These are phyloP conservation scores for Picea glauca DNA, from an alignment of 75 land plant species.

Conservation along the genomic window DNA sequence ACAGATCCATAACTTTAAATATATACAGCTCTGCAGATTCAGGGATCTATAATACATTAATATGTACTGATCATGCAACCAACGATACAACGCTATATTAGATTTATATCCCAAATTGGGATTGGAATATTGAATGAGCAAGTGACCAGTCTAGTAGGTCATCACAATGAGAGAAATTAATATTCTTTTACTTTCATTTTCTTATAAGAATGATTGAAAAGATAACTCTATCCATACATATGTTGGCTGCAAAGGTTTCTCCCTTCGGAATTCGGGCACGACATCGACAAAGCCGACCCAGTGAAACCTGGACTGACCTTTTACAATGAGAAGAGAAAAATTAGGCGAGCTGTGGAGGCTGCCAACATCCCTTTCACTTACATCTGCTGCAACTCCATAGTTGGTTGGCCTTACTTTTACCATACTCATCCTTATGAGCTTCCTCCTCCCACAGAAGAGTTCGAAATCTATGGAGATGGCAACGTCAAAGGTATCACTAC, in stretches of 20 bases:
- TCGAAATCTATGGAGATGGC: constrained; percentile 31
- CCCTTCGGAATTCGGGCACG: constrained; percentile 27
- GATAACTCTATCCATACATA: too few species aligned
- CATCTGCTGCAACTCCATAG: constrained; percentile 16
- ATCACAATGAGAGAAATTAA: too few species aligned
- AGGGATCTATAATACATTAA: too few species aligned
- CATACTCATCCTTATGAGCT: constrained; percentile 16
- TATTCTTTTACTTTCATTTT: too few species aligned
- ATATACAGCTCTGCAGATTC: too few species aligned
- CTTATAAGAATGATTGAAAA: too few species aligned
- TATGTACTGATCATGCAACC: too few species aligned
- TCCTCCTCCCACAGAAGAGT: constrained; percentile 11
- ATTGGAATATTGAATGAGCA: too few species aligned
- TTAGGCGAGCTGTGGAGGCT: constrained; percentile 23
- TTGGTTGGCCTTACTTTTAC: constrained; percentile 17
- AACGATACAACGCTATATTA: too few species aligned
- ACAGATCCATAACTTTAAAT: too few species aligned
- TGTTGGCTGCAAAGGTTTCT: constrained; percentile 16
- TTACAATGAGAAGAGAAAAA: constrained; percentile 8
- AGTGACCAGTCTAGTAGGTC: too few species aligned
- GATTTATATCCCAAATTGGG: too few species aligned
- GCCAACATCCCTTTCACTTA: constrained; percentile 28
- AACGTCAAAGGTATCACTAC: constrained; percentile 19
- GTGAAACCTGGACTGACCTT: constrained; percentile 6
- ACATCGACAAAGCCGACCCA: constrained; percentile 14